Conservation (phyloP, 306 rosid genomes). For the Prunus davidiana region DNA sequence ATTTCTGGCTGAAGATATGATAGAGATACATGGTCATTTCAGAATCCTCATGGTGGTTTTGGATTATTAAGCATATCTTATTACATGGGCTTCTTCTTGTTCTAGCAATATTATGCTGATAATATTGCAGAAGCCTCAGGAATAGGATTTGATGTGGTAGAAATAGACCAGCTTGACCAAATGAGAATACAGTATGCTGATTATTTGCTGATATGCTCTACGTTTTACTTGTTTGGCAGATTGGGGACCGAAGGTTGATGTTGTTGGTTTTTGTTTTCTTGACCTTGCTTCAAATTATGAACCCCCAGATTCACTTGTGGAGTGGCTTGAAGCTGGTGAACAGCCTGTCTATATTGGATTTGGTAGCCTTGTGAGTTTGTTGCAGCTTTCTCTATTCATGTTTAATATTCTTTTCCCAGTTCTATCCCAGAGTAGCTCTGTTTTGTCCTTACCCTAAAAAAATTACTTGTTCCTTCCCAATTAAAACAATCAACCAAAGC, state of each 20-base stretch:
- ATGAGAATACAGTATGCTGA: not conserved
- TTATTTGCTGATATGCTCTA: slow-evolving; percentile 10
- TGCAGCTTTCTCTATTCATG: not conserved
- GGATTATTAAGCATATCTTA: not conserved
- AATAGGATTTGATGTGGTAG: not conserved
- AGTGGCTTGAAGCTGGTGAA: slow-evolving; percentile 77
- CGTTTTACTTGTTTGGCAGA: slow-evolving; percentile 54
- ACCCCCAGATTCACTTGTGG: slow-evolving; percentile 66
- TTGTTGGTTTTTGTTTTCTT: slow-evolving; percentile 97
- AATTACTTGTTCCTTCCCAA: not conserved
- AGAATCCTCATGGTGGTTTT: not conserved
- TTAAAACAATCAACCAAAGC: not conserved
- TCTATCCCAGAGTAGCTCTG: not conserved
- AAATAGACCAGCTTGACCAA: slow-evolving; percentile 1
- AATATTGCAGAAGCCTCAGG: not conserved
- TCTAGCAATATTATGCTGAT: not conserved
- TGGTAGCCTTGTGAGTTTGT: slow-evolving; percentile 90
- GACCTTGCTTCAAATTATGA: slow-evolving; percentile 87
- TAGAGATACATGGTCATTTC: not conserved
- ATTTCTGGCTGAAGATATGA: not conserved
- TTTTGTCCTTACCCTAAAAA: not conserved
- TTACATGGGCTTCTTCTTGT: not conserved
- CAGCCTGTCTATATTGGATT: slow-evolving; percentile 85
- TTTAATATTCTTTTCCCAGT: not conserved
- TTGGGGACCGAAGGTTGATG: slow-evolving; percentile 88